Evolutionary conservation across 2,329 filamentous ascomycete species (phyloP).

Genomic region (Polytolypa hystricis): DNA sequence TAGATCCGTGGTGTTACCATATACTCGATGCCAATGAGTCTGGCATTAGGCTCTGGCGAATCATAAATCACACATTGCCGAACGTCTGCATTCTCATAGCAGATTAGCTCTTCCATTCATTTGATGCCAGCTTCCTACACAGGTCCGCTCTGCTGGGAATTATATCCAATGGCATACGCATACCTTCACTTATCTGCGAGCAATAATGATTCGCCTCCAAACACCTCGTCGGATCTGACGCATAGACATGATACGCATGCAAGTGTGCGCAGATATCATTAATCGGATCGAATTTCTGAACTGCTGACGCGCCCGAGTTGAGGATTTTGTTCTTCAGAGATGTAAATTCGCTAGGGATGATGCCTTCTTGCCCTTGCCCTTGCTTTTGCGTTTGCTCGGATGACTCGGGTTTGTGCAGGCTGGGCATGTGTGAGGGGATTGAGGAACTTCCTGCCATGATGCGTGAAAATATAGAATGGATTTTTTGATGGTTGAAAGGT

Average conservation of each 20-base stretch:
- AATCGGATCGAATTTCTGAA: constrained; percentile 52
- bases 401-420: no score
- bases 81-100: constrained; percentile 52
- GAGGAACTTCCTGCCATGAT: no score
- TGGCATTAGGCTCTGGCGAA: constrained; percentile 51
- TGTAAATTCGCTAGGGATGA: constrained; percentile 21
- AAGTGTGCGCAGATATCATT: constrained; percentile 71
- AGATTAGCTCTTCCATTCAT: constrained; percentile 1
- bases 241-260: constrained; percentile 78
- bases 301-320: constrained; percentile 25
- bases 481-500: no score
- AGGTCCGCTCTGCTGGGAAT: no score
- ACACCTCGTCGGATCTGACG: constrained; percentile 54
- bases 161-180: no score
- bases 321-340: constrained; percentile 27
- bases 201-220: constrained; percentile 83
- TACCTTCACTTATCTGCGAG: constrained; percentile 56
- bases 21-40: constrained; percentile 77
- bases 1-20: constrained; percentile 67
- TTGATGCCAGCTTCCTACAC: background rate
- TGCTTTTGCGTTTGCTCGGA: no score
- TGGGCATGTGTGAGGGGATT: no score
- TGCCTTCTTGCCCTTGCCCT: no score
- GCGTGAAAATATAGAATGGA: background rate
- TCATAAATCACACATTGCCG: constrained; percentile 83